phyloP scores from a whole-genome alignment of 2,329 filamentous ascomycete genomes.

The Cadophora malorum region DNA sequence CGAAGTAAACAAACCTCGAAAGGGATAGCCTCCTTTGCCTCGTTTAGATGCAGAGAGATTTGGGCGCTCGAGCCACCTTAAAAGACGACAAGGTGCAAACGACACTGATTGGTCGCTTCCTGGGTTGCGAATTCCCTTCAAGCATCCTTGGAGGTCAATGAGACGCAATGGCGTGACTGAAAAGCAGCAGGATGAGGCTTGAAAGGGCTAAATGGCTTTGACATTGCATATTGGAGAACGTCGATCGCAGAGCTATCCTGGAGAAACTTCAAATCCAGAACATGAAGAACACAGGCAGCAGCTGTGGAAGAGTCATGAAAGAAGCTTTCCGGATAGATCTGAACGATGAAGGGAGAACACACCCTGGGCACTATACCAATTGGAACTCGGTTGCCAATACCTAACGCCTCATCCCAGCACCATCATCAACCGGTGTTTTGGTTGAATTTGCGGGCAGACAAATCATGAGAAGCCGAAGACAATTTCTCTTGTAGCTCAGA shows the following conservation, averaged over 20 bases:
- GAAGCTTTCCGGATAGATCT: background rate
- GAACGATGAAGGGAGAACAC: background rate
- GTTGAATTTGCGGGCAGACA: too few species aligned
- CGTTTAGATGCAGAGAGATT: background rate
- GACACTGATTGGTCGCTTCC: too few species aligned
- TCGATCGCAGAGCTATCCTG: background rate
- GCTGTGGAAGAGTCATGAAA: background rate
- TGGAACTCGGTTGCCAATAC: background rate
- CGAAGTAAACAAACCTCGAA: conserved; percentile 7
- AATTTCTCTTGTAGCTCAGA: too few species aligned
- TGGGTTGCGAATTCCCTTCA: background rate
- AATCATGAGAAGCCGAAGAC: too few species aligned
- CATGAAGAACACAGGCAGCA: background rate
- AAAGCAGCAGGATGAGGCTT: background rate
- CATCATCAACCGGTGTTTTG: too few species aligned
- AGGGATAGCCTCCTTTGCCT: background rate
- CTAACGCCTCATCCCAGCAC: background rate
- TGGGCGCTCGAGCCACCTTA: conserved; percentile 4
- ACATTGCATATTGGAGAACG: background rate
- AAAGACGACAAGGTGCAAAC: background rate
- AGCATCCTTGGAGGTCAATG: background rate
- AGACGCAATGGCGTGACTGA: background rate
- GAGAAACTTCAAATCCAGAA: background rate
- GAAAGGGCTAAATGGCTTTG: background rate
- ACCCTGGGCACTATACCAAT: background rate